Conservation (phyloP, 2,329 filamentous ascomycete genomes). For the Calonectria crousiana region DNA sequence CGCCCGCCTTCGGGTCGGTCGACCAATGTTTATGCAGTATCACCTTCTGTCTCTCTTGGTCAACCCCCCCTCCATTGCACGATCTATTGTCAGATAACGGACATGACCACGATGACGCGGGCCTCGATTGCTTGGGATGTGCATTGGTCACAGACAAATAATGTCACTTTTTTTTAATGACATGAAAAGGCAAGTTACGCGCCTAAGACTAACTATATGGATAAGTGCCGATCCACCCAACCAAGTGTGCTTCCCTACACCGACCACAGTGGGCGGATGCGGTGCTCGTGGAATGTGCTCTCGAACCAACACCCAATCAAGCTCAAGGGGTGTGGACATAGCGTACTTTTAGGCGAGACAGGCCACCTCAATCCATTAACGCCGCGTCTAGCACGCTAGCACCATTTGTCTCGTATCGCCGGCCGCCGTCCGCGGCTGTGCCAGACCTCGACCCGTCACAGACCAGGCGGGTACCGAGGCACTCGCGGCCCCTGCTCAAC, state of each 20-base stretch:
- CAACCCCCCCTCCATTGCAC: slow-evolving; percentile 5
- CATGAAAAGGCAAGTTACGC: background rate
- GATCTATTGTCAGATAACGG: background rate
- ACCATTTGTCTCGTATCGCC: slow-evolving; percentile 44
- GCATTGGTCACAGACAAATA: background rate
- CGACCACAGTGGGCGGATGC: slow-evolving; percentile 40
- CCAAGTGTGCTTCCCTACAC: slow-evolving; percentile 26
- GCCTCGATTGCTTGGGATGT: background rate
- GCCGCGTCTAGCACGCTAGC: slow-evolving; percentile 50
- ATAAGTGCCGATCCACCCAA: background rate
- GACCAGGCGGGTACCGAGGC: slow-evolving; percentile 22
- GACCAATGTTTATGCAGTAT: slow-evolving; percentile 8
- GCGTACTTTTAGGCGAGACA: slow-evolving; percentile 42
- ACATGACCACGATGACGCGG: background rate
- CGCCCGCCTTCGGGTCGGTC: background rate
- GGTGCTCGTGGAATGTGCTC: slow-evolving; percentile 38
- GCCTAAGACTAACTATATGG: background rate
- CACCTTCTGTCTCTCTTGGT: slow-evolving; percentile 11
- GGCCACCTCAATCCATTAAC: slow-evolving; percentile 41
- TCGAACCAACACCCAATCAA: slow-evolving; percentile 40
- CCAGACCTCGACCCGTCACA: slow-evolving; percentile 25
- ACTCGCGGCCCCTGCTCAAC: slow-evolving; percentile 24
- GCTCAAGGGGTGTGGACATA: slow-evolving; percentile 29
- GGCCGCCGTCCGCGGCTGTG: slow-evolving; percentile 47
- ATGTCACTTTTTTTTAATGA: background rate